Conservation (phyloP, 192 early-diverging fungal species). For the Backusella sp. region DNA sequence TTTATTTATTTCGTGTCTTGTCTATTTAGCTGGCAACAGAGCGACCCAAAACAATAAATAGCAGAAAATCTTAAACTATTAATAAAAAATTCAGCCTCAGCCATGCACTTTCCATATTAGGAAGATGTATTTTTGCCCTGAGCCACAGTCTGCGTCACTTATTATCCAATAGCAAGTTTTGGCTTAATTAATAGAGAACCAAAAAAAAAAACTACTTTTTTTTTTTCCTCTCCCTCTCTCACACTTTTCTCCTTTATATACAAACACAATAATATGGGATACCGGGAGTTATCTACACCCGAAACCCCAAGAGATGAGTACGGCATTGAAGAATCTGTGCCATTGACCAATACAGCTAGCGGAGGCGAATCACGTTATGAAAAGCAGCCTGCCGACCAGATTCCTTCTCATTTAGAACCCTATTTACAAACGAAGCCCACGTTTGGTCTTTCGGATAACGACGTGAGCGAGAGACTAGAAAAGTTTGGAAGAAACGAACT, state of each 20-base stretch:
- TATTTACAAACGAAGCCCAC: constrained; percentile 60
- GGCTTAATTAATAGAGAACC: neutral
- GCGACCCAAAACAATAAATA: neutral
- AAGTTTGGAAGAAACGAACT: constrained; percentile 66
- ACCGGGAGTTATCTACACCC: neutral
- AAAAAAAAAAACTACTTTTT: neutral
- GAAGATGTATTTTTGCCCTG: neutral
- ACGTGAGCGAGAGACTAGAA: constrained; percentile 47
- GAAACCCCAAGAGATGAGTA: neutral
- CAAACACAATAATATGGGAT: neutral
- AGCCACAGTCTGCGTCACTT: constrained; percentile 11
- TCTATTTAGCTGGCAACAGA: no score
- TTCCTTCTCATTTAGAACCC: constrained; percentile 50
- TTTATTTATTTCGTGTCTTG: no score
- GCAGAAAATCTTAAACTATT: neutral
- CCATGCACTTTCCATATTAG: neutral
- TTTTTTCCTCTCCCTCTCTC: neutral
- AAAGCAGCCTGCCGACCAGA: constrained; percentile 32
- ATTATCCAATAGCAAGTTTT: neutral
- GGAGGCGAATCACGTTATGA: neutral
- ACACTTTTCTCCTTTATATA: neutral
- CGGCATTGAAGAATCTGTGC: constrained; percentile 1
- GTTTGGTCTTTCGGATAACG: constrained; percentile 57
- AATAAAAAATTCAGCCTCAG: neutral
- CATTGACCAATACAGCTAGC: neutral